phyloP scores from a whole-genome alignment of 2,329 filamentous ascomycete species.

The Colletotrichum sp. region DNA sequence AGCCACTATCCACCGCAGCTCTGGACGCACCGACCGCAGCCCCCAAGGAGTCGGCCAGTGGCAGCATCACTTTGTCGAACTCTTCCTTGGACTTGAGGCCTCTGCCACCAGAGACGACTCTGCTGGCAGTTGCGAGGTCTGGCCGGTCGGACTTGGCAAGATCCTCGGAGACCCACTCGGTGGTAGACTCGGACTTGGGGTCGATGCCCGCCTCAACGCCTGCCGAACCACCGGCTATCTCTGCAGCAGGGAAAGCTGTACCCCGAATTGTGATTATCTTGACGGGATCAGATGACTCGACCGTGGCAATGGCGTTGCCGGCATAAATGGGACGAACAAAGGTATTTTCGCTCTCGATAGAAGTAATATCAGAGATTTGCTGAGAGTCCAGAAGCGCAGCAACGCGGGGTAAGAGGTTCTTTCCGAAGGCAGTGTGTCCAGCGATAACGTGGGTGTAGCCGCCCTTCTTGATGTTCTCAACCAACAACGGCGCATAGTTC shows the following conservation, averaged over 20 bases:
- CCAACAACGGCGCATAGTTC: constrained; percentile 90
- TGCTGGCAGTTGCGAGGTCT: constrained; percentile 86
- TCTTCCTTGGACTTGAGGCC: constrained; percentile 98
- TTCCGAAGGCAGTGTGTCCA: constrained; percentile 94
- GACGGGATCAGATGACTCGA: constrained; percentile 84
- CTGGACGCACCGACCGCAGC: constrained; percentile 96
- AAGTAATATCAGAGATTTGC: constrained; percentile 91
- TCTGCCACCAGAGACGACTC: constrained; percentile 91
- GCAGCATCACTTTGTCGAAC: constrained; percentile 91
- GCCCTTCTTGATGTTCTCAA: constrained; percentile 96
- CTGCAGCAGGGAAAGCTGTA: constrained; percentile 84
- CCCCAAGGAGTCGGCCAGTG: constrained; percentile 88
- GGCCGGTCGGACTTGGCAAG: constrained; percentile 92
- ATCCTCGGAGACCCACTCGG: constrained; percentile 94
- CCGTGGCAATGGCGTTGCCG: constrained; percentile 94
- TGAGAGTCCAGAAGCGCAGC: constrained; percentile 91
- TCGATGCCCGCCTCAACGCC: constrained; percentile 82
- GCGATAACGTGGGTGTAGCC: constrained; percentile 92
- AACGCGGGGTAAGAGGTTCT: constrained; percentile 90
- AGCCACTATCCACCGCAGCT: constrained; percentile 95
- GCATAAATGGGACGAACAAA: constrained; percentile 98
- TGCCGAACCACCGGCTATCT: constrained; percentile 75
- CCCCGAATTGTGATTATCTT: constrained; percentile 94
- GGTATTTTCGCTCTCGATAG: constrained; percentile 86
- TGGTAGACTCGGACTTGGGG: constrained; percentile 73